Evolutionary conservation across 345 rosid genomes (phyloP).

Genomic region (Triadica sebifera): DNA sequence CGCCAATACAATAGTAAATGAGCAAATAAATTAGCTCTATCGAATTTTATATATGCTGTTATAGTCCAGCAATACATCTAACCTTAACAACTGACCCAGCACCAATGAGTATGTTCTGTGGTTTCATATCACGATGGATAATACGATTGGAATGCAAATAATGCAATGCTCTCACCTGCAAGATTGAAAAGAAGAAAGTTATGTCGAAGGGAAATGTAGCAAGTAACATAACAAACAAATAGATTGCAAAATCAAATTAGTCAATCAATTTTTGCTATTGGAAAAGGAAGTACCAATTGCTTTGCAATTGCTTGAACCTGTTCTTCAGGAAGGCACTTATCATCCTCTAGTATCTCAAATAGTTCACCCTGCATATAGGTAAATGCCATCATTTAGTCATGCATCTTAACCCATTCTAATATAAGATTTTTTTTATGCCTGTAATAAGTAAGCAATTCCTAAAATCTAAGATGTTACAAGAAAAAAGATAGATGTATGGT

Average conservation of each 20-base stretch:
- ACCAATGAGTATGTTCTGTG: slow-evolving; percentile 97
- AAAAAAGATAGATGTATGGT: neutral
- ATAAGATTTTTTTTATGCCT: neutral
- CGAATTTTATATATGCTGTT: neutral
- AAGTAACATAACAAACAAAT: slow-evolving; percentile 1
- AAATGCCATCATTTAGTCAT: neutral
- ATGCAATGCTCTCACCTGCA: slow-evolving; percentile 87
- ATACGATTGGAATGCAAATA: slow-evolving; percentile 97
- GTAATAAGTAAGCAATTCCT: neutral
- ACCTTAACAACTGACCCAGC: slow-evolving; percentile 95
- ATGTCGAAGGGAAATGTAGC: neutral
- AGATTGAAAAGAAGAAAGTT: slow-evolving; percentile 10
- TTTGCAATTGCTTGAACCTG: slow-evolving; percentile 98
- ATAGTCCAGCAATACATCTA: neutral
- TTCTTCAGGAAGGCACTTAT: slow-evolving; percentile 93
- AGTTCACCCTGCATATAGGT: slow-evolving; percentile 70
- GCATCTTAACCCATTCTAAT: slow-evolving; percentile 4
- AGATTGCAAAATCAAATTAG: slow-evolving; percentile 9
- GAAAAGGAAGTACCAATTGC: slow-evolving; percentile 63
- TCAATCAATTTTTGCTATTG: neutral
- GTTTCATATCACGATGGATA: slow-evolving; percentile 99
- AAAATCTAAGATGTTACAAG: neutral
- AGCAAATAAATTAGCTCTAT: neutral
- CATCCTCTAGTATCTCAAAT: slow-evolving; percentile 97
- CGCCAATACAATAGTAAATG: neutral